Conservation (phyloP, 768 basidiomycete genomes). For the Auricularia heimuer region DNA sequence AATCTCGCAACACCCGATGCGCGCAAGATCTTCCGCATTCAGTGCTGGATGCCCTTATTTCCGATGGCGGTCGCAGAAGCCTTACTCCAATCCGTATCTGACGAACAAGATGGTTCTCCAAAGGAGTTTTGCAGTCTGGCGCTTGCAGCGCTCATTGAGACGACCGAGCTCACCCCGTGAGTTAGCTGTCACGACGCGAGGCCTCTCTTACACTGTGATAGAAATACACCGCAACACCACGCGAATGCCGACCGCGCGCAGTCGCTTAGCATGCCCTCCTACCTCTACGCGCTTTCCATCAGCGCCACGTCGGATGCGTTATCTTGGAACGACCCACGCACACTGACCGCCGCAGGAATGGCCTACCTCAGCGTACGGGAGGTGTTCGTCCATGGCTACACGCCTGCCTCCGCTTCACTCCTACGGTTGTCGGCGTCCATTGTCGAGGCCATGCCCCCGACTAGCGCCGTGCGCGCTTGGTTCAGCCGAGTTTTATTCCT, state of each 20-base stretch:
- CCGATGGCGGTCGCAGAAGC: not conserved
- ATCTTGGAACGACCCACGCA: not conserved
- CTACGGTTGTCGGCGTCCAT: not conserved
- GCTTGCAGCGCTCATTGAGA: not conserved
- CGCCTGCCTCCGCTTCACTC: not conserved
- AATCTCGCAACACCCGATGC: not conserved
- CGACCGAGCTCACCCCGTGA: not conserved
- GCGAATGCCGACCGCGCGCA: not conserved
- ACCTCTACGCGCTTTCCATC: not conserved
- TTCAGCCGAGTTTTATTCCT: not conserved
- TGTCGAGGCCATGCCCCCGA: not conserved
- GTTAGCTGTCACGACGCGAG: not conserved
- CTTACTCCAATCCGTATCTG: not conserved
- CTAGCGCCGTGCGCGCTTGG: not conserved
- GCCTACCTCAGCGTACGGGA: not conserved
- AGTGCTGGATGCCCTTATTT: not conserved
- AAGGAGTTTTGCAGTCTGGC: not conserved
- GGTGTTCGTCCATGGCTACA: not conserved
- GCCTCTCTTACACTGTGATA: not conserved
- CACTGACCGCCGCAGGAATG: not conserved
- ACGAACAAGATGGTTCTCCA: not conserved
- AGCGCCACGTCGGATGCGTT: not conserved
- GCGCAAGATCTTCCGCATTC: not conserved
- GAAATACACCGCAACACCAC: not conserved
- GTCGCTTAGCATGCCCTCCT: not conserved